Percentiles rank a stretch among this genome's conserved stretches.
Evolutionary conservation across 768 basidiomycete species (phyloP).

Genomic region (Leucocoprinus sp.): DNA sequence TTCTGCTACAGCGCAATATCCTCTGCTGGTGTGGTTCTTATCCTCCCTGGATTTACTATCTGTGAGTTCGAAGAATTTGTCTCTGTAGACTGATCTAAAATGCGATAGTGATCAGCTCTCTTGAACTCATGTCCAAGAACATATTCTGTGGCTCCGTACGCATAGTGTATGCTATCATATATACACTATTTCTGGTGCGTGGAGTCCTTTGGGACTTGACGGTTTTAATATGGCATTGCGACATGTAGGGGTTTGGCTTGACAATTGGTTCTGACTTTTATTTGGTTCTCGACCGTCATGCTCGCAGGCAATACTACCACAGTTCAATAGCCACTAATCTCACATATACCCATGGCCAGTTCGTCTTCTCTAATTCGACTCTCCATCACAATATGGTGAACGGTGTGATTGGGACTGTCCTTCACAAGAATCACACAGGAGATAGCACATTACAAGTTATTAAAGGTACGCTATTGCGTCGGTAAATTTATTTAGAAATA

Average conservation of each 20-base stretch:
- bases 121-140: conserved; percentile 77
- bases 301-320: conserved; percentile 42
- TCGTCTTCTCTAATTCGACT: conserved; percentile 41
- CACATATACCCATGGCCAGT: conserved; percentile 46
- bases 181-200: conserved; percentile 69
- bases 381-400: conserved; percentile 24
- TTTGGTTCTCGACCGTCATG: conserved; percentile 57
- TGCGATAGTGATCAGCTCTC: conserved; percentile 59
- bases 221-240: not conserved
- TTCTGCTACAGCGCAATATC: conserved; percentile 92
- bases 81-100: conserved; percentile 1
- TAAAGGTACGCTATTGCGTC: conserved; percentile 31
- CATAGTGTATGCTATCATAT: conserved; percentile 81
- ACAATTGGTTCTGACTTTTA: conserved; percentile 80
- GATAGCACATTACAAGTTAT: conserved; percentile 32
- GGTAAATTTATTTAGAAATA: no score
- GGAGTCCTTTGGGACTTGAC: not conserved
- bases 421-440: conserved; percentile 24
- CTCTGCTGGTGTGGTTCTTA: conserved; percentile 83
- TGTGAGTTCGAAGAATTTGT: conserved; percentile 36
- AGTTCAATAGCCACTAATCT: conserved; percentile 31
- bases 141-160: conserved; percentile 76
- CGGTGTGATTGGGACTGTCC: conserved; percentile 35
- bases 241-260: conserved; percentile 65
- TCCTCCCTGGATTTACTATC: conserved; percentile 82